phyloP scores from a whole-genome alignment of 2,329 filamentous ascomycete genomes.

The Scedosporium apiospermum region DNA sequence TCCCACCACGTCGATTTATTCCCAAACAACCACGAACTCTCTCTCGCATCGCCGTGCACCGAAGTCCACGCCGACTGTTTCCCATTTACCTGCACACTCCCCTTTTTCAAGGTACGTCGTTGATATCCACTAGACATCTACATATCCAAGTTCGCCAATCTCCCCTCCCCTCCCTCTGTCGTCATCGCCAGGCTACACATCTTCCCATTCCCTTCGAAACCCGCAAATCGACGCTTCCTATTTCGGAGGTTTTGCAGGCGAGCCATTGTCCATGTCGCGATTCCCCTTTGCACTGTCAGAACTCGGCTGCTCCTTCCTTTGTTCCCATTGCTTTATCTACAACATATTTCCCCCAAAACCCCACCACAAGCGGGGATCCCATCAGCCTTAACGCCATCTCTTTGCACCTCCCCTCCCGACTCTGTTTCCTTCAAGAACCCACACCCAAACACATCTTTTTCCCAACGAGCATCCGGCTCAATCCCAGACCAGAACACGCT shows the following conservation, averaged over 20 bases:
- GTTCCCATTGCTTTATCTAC: background rate
- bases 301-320: background rate
- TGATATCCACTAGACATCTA: slow-evolving; percentile 1
- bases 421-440: background rate
- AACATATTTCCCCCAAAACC: background rate
- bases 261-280: slow-evolving; percentile 4
- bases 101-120: slow-evolving; percentile 12
- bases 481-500: background rate
- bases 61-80: background rate
- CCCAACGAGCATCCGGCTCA: background rate
- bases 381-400: background rate
- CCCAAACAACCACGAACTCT: background rate
- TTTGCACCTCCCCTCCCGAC: background rate
- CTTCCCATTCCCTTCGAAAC: slow-evolving; percentile 5
- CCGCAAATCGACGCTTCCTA: background rate
- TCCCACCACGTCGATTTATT: slow-evolving; percentile 3
- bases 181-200: slow-evolving; percentile 25
- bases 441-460: background rate
- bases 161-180: slow-evolving; percentile 26
- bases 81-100: background rate
- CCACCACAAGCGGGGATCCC: slow-evolving; percentile 6
- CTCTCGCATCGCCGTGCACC: slow-evolving; percentile 1
- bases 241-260: background rate
- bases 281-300: background rate
- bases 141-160: slow-evolving; percentile 13